Base-by-base conservation (phyloP, 345 rosid species). In the Combretum micranthum region DNA sequence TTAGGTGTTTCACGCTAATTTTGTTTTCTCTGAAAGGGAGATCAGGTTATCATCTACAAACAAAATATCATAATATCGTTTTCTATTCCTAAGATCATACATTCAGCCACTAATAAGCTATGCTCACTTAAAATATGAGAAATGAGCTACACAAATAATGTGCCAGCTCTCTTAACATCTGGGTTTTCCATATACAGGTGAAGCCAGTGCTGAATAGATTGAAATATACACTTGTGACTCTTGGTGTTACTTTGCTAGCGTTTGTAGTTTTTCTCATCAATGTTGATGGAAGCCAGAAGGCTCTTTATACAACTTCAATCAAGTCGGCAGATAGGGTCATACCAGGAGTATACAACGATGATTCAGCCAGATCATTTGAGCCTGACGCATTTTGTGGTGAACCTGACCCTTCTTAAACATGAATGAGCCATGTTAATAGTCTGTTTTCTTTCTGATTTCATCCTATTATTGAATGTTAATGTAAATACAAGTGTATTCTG, bases 361-460 rank as follows among this genome's bases (percentile, higher is more conserved):
- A 85, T 20, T 80, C 95, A 0, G 98, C 96, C 19, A 81, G 85
- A 62, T 77, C 80, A 0, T 91, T 87, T 3, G 98, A 91, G 74
- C 95, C 90, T 0, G 95, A 91, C 39, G 95, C 88, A 13, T 88
- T 91, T 78, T 82, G 90, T 10, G 89, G 91, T 12, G 91, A 85
- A 68, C 85, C 92, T 51, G 65, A 59, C 53, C 59, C 42, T 56
- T 37, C 79, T 46, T 25, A 25, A 25, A 25, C 5, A 25, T 25
- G 5, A 25, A 2, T 25, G 5, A 25, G 5, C 32, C 5, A 5
- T 25, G 5, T 25, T 5, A 50, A 61, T 62, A 23, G 5, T 5
- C 5, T 81, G 23, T 32, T 7, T 7, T 4, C 9, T 32, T 9
- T 7, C 39, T 32, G 39, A 32, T 32, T 7, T 32, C 39, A 32